Base-by-base conservation (phyloP, 23 red algal species). In the Gracilaria domingensis region DNA sequence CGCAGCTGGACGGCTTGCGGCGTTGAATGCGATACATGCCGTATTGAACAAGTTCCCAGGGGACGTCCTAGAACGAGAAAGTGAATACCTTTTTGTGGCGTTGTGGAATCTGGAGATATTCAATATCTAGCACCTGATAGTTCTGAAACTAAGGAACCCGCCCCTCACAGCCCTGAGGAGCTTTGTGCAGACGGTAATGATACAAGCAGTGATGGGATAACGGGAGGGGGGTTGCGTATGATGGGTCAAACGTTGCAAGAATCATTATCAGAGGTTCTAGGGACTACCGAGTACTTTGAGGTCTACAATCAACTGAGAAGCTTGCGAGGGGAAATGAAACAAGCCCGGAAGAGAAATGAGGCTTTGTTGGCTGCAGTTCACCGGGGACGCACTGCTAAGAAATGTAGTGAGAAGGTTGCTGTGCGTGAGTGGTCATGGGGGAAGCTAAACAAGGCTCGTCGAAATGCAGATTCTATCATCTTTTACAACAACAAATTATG, bases 11-110 rank as follows among this genome's bases (percentile, higher is more conserved):
- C 65, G 95, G 8, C 74, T 92, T 34, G 88, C 69, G 14, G 84
- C 88, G 5, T 67, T 94, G n/a, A 55, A 75, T 36, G 92, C 83
- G 8, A 77, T 94, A 25, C 57, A 79, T 12, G 44, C 74, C 17
- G 28, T 94, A 35, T 54, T 88, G 36, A 49, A 38, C 20, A 87
- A 88, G 56, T 88, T 88, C 35, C 83, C 92, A 26, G 51, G 35
- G 61, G 14, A 39, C 21, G 54, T 73, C 11, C n/a, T 88, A 54
- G 75, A 70, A 12, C 17, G 24, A 30, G 84, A 94, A 24, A 55
- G 72, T 21, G 83, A 94, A 37, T 94, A 87, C 77, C 66, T 94
- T 39, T 88, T 87, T 62, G 49, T 94, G 44, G 74, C 92, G 11
- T 72, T 94, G 17, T 75, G 35, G 69, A 75, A 30, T 75, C 69